phyloP scores from a whole-genome alignment of 495 filamentous ascomycete genomes.

The Aspergillus sparsus region DNA sequence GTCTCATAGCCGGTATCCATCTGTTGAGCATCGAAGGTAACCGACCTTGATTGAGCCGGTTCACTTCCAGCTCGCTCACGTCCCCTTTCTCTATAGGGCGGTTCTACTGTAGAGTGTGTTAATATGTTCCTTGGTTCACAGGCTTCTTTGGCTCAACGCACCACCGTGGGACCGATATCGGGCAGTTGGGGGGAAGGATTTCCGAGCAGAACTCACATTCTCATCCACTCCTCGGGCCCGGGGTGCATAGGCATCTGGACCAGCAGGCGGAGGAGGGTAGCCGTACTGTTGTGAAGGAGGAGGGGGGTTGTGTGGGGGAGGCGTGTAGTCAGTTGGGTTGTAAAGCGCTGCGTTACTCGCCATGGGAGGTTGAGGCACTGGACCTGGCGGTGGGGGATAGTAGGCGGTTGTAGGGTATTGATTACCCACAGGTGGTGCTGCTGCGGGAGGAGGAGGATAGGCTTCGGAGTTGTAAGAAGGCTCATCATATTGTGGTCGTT shows the following conservation, averaged over 20 bases:
- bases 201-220: constrained; percentile 55
- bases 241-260: constrained; percentile 43
- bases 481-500: constrained; percentile 43
- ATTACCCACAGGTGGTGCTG: constrained; percentile 28
- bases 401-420: constrained; percentile 46
- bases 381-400: constrained; percentile 48
- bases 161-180: constrained; percentile 42
- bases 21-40: constrained; percentile 37
- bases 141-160: constrained; percentile 40
- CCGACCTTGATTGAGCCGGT: constrained; percentile 38
- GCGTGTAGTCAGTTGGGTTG: constrained; percentile 49
- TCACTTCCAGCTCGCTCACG: constrained; percentile 28
- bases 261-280: constrained; percentile 44
- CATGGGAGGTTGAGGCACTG: constrained; percentile 30
- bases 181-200: constrained; percentile 40
- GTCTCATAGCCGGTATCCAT: constrained; percentile 43
- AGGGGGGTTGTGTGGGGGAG: constrained; percentile 45
- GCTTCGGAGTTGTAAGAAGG: constrained; percentile 44
- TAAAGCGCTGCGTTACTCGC: constrained; percentile 34
- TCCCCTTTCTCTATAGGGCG: constrained; percentile 27
- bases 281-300: constrained; percentile 43
- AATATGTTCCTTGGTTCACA: constrained; percentile 8
- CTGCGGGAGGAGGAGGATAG: constrained; percentile 38
- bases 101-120: constrained; percentile 15
- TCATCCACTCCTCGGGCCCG: constrained; percentile 52